These are phyloP conservation scores for Pichia cabralensis DNA, from an alignment of 805 yeast genomes.

Conservation along the genomic window DNA sequence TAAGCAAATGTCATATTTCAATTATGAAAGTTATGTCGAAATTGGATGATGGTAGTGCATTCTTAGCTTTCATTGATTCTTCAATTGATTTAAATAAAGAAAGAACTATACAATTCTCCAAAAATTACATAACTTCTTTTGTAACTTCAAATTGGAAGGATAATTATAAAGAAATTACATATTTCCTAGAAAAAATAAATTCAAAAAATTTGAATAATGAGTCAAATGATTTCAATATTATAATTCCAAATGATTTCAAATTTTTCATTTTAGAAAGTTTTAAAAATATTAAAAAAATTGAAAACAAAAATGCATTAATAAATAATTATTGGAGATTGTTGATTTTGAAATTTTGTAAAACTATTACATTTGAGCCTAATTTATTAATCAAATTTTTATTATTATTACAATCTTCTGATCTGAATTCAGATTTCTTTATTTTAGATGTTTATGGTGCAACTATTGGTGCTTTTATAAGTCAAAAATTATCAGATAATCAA, in stretches of 20 bases:
- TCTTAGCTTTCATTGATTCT: conserved; percentile 39
- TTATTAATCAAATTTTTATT: conserved; percentile 16
- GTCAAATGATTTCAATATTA: conserved; percentile 12
- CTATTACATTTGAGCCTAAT: conserved; percentile 19
- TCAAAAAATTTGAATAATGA: conserved; percentile 15
- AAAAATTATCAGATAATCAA: conserved; percentile 14
- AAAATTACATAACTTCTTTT: conserved; percentile 37
- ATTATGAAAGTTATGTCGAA: conserved; percentile 32
- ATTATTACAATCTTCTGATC: conserved; percentile 3
- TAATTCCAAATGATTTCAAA: conserved; percentile 26
- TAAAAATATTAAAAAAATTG: conserved; percentile 8
- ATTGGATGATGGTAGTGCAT: conserved; percentile 28
- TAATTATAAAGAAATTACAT: conserved; percentile 28
- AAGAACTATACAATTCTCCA: conserved; percentile 36
- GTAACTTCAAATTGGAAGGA: conserved; percentile 34
- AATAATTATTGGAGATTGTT: conserved; percentile 45
- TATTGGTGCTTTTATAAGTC: conserved; percentile 25
- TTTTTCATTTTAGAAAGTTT: conserved; percentile 21
- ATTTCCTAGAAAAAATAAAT: conserved; percentile 32
- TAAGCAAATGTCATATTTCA: conserved; percentile 37
- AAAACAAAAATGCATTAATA: conserved; percentile 13
- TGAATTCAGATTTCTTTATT: conserved; percentile 18
- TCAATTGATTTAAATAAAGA: conserved; percentile 33
- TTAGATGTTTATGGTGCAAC: conserved; percentile 35
- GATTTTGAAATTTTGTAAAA: conserved; percentile 30